These are phyloP conservation scores for Pseudognaphalium luteoalbum DNA, from an alignment of 129 eudicot genomes.

Conservation along the genomic window DNA sequence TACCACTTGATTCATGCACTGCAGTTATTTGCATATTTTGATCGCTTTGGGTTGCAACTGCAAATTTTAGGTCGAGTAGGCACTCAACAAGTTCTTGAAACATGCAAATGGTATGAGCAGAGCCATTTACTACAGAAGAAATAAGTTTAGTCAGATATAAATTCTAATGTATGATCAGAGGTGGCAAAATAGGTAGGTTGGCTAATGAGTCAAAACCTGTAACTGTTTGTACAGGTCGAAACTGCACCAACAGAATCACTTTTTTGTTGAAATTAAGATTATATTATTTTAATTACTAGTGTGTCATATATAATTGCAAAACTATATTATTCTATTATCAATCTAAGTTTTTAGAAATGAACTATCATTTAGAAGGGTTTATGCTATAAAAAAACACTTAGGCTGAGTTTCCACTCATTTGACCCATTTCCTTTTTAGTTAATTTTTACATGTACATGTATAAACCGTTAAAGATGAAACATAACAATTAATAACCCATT, in stretches of 20 bases:
- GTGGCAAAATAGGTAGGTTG: not conserved
- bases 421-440: not conserved
- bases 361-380: not conserved
- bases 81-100: slow-evolving; percentile 77
- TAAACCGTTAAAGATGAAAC: not conserved
- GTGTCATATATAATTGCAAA: not conserved
- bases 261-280: not conserved
- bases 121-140: slow-evolving; percentile 28
- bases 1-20: slow-evolving; percentile 87
- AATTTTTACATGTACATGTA: not conserved
- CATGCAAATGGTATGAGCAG: slow-evolving; percentile 54
- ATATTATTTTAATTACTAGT: not conserved
- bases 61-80: slow-evolving; percentile 62
- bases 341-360: not conserved
- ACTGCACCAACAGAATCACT: not conserved
- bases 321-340: not conserved
- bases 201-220: not conserved
- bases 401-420: not conserved
- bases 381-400: not conserved
- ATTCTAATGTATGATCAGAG: not conserved
- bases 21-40: slow-evolving; percentile 49
- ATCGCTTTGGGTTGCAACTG: slow-evolving; percentile 44
- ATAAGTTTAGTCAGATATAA: slow-evolving; percentile 3
- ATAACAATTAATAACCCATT: not conserved
- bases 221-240: not conserved